A percentile compares a stretch with the other conserved stretches of the same genome.
These are phyloP conservation scores for Zygosaccharomyces sapae DNA, from an alignment of 1,139 yeast species.

Conservation along the genomic window DNA sequence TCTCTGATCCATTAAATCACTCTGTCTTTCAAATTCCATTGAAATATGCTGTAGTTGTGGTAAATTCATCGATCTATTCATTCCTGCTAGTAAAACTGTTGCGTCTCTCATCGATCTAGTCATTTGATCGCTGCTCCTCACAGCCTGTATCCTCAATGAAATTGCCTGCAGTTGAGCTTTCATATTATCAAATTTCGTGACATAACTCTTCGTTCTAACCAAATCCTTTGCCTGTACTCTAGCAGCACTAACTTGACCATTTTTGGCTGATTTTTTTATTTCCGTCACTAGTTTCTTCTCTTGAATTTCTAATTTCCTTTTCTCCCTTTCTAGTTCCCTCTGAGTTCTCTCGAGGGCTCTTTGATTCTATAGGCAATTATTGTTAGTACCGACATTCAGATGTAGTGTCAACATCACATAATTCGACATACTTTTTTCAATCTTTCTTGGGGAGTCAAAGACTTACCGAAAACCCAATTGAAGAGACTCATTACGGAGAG, in stretches of 20 bases:
- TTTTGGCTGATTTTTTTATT: conserved; percentile 86
- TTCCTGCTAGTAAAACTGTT: conserved; percentile 74
- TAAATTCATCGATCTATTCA: conserved; percentile 86
- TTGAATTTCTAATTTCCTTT: conserved; percentile 78
- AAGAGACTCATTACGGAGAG: conserved; percentile 50
- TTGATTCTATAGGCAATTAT: conserved; percentile 53
- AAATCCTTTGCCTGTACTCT: conserved; percentile 94
- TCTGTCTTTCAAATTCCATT: conserved; percentile 91
- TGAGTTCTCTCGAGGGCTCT: conserved; percentile 91
- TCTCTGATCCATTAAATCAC: conserved; percentile 96
- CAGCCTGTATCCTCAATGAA: conserved; percentile 83
- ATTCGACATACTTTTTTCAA: conserved; percentile 56
- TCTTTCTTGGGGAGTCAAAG: conserved; percentile 89
- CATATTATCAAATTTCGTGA: conserved; percentile 88
- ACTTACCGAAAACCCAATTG: conserved; percentile 95
- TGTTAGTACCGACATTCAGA: background rate
- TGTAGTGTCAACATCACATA: background rate
- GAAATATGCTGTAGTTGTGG: conserved; percentile 87
- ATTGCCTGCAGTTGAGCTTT: conserved; percentile 94
- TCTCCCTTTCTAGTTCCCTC: conserved; percentile 85
- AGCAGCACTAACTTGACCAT: conserved; percentile 82
- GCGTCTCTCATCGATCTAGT: conserved; percentile 93
- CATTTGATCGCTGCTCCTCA: conserved; percentile 93
- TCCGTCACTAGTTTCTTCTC: conserved; percentile 83
- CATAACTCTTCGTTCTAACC: conserved; percentile 76